phyloP scores from a whole-genome alignment of 2,329 filamentous ascomycete species.

The Emmonsia crescens region DNA sequence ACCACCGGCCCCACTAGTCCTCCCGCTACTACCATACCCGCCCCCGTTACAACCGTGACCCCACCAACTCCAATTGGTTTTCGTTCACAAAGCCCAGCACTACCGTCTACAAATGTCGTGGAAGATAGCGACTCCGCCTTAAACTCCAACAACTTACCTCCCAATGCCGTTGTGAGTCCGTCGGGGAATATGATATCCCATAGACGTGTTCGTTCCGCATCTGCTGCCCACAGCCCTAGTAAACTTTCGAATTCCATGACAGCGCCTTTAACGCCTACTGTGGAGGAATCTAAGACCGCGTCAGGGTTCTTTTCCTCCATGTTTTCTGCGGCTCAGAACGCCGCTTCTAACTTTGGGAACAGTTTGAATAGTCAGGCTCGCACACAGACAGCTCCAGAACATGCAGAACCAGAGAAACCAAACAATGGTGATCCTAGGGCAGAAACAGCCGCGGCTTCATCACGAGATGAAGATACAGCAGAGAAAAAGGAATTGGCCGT shows the following conservation, averaged over 20 bases:
- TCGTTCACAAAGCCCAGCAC: conserved; percentile 25
- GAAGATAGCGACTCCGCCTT: conserved; percentile 29
- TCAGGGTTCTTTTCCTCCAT: conserved; percentile 85
- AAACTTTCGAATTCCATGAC: conserved; percentile 71
- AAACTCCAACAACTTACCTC: conserved; percentile 16
- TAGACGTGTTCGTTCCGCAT: conserved; percentile 50
- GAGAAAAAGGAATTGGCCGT: conserved; percentile 62
- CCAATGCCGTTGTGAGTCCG: conserved; percentile 48
- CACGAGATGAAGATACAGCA: conserved; percentile 22
- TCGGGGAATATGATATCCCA: conserved; percentile 66
- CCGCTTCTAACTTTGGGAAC: conserved; percentile 68
- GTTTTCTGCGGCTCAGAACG: conserved; percentile 85
- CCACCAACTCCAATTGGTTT: conserved; percentile 51
- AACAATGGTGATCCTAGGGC: conserved; percentile 17
- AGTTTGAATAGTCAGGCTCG: conserved; percentile 43
- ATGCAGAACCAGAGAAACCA: conserved; percentile 22
- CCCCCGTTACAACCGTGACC: conserved; percentile 49
- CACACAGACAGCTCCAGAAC: conserved; percentile 25
- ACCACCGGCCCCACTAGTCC: conserved; percentile 16
- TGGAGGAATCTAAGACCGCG: conserved; percentile 49
- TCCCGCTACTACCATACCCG: conserved; percentile 16
- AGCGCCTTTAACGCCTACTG: conserved; percentile 63
- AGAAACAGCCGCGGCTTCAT: conserved; percentile 18
- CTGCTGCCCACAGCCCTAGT: conserved; percentile 55
- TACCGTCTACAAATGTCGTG: conserved; percentile 22